phyloP scores from a whole-genome alignment of 2,329 filamentous ascomycete genomes.

The Xylaria sp. region DNA sequence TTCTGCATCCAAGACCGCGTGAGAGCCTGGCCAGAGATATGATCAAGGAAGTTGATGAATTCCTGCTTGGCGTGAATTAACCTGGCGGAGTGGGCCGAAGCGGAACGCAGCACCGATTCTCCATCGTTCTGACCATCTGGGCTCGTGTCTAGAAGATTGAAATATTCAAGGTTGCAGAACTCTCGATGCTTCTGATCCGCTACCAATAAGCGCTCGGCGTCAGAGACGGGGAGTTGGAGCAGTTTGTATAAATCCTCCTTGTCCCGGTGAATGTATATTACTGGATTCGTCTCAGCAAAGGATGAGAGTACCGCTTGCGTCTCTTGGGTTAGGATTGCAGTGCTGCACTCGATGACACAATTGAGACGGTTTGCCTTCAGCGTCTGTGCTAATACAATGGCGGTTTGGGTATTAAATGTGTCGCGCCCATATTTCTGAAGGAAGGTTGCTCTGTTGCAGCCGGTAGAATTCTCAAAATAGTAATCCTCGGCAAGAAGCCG shows the following conservation, averaged over 20 bases:
- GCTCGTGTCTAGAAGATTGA: slow-evolving; percentile 68
- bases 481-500: slow-evolving; percentile 76
- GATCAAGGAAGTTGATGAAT: slow-evolving; percentile 68
- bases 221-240: slow-evolving; percentile 59
- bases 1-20: slow-evolving; percentile 66
- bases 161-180: slow-evolving; percentile 78
- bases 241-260: slow-evolving; percentile 70
- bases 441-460: slow-evolving; percentile 69
- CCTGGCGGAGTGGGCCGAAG: slow-evolving; percentile 64
- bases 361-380: slow-evolving; percentile 68
- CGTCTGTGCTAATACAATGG: slow-evolving; percentile 70
- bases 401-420: slow-evolving; percentile 71
- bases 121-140: slow-evolving; percentile 48
- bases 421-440: slow-evolving; percentile 69
- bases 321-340: slow-evolving; percentile 70
- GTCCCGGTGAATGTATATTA: slow-evolving; percentile 76
- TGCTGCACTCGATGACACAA: slow-evolving; percentile 76
- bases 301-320: slow-evolving; percentile 68
- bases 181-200: slow-evolving; percentile 67
- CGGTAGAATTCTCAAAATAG: slow-evolving; percentile 73
- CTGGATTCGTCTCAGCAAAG: slow-evolving; percentile 72
- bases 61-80: slow-evolving; percentile 70
- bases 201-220: slow-evolving; percentile 67
- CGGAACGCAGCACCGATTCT: slow-evolving; percentile 53
- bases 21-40: slow-evolving; percentile 64